These are phyloP conservation scores for Corchorus olitorius DNA, from an alignment of 345 rosid species.

Conservation along the genomic window DNA sequence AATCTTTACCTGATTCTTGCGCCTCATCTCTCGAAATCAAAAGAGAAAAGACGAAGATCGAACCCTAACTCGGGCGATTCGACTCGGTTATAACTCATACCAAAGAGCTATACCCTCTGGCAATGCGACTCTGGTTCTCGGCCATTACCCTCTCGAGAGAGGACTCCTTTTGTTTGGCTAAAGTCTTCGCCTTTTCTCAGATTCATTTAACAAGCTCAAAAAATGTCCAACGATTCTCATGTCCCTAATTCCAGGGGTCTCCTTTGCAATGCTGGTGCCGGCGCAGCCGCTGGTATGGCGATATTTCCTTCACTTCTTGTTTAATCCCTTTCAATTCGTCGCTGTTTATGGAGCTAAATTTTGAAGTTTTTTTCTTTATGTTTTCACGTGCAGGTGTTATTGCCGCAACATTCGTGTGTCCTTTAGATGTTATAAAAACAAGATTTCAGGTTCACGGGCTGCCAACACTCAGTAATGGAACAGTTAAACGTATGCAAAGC, in stretches of 20 bases:
- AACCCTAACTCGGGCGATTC: slow-evolving; percentile 16
- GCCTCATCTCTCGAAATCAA: not conserved
- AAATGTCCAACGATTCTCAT: slow-evolving; percentile 64
- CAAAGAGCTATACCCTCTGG: slow-evolving; percentile 35
- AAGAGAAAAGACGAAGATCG: not conserved
- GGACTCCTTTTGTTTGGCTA: slow-evolving; percentile 43
- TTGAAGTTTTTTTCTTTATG: not conserved
- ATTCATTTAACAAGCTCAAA: slow-evolving; percentile 23
- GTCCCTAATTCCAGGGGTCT: slow-evolving; percentile 50
- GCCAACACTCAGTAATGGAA: slow-evolving; percentile 44
- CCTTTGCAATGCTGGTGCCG: slow-evolving; percentile 88
- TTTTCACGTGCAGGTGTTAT: slow-evolving; percentile 51
- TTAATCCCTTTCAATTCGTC: not conserved
- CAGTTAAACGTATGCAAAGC: slow-evolving; percentile 45
- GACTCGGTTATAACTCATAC: not conserved
- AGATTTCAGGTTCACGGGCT: slow-evolving; percentile 92
- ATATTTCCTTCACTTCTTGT: not conserved
- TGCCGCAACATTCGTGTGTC: slow-evolving; percentile 92
- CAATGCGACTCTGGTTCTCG: slow-evolving; percentile 82
- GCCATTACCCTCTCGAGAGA: slow-evolving; percentile 68
- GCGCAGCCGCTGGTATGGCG: slow-evolving; percentile 79
- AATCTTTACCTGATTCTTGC: not conserved
- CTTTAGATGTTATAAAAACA: slow-evolving; percentile 88
- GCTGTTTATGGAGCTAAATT: not conserved
- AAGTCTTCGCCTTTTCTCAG: slow-evolving; percentile 20